Evolutionary conservation across 805 yeast species (phyloP), one percentile per base, ranked within the genome.

Genomic region (Candida loeiensis): DNA sequence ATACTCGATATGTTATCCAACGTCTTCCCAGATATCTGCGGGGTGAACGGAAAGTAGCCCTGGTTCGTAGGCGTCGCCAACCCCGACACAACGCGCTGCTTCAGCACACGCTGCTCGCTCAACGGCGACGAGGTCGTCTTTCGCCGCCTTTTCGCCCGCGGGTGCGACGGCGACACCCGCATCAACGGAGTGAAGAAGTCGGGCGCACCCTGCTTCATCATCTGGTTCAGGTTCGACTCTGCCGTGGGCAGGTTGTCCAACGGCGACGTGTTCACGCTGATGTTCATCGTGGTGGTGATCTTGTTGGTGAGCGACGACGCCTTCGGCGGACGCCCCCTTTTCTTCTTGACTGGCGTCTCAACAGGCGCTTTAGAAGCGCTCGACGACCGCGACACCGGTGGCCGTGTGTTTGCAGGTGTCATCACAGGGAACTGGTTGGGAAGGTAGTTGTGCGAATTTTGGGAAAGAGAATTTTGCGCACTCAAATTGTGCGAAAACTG

Each of bases 261-360:
- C 4, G 72, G 69, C 9, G 64, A 58, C 2, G 73, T 63, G 35
- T 66, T 63, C 44, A 69, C 61, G 40, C 58, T 61, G 50, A 69
- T 66, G 48, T 69, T 69, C 47, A 67, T 52, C 7, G 73, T 64
- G 35, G 66, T 59, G 33, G 70, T 64, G 43, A 64, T 65, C 43
- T 62, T 61, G 45, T 58, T 63, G 28, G 61, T 50, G 19, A 64
- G 53, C 15, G 65, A 59, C n/a, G 58, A 50, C 2, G 68, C 60
- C 53, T 69, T 69, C 26, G 74, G 73, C 6, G 74, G 74, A 48
- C 74, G 58, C n/a, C 74, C 74, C 47, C 74, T 51, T 47, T 64
- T 69, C 37, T 63, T 52, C 46, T 66, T 69, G 13, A 58, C 54
- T 3, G 69, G 63, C 2, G 52, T 30, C 13, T 30, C 33, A 4